Percentiles rank a stretch among this genome's conserved stretches.
These are phyloP conservation scores for Vitis hybrid DNA, from an alignment of 177 flowering plant species.

Conservation along the genomic window DNA sequence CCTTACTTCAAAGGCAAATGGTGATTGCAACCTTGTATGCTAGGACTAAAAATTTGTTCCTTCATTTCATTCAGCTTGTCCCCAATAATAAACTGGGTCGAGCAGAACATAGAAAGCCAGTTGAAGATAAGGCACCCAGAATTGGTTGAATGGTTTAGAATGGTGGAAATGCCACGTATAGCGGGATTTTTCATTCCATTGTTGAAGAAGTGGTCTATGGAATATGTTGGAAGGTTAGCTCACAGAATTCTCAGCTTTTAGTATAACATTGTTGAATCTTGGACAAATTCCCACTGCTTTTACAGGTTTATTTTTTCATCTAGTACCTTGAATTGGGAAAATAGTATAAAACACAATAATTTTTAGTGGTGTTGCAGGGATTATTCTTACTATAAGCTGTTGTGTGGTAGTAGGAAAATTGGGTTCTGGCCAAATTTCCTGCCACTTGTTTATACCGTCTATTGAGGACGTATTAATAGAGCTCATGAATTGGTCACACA, in stretches of 20 bases:
- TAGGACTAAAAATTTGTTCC: no score
- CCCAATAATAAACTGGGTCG: conserved; percentile 7
- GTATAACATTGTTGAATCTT: background rate
- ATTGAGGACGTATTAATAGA: conserved; percentile 34
- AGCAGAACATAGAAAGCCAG: conserved; percentile 45
- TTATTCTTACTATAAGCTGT: conserved; percentile 54
- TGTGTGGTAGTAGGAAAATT: conserved; percentile 51
- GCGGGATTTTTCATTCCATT: no score
- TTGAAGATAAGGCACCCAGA: conserved; percentile 32
- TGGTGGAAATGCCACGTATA: conserved; percentile 38
- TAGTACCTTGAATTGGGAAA: background rate
- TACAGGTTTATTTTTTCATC: background rate
- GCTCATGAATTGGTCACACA: conserved; percentile 43
- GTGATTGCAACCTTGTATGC: no score
- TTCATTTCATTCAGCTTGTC: no score
- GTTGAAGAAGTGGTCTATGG: no score
- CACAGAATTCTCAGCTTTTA: no score
- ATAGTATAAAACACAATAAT: conserved; percentile 22
- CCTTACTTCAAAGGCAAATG: no score
- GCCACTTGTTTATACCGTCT: conserved; percentile 26
- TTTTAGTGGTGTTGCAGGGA: conserved; percentile 72
- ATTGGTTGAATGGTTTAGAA: conserved; percentile 54
- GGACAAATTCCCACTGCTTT: background rate
- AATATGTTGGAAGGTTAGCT: no score
- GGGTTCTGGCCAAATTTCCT: conserved; percentile 40